A percentile compares a stretch with the other conserved stretches of the same genome.
Evolutionary conservation across 2,329 filamentous ascomycete species (phyloP).

Genomic region (Penicillium corylophilum): DNA sequence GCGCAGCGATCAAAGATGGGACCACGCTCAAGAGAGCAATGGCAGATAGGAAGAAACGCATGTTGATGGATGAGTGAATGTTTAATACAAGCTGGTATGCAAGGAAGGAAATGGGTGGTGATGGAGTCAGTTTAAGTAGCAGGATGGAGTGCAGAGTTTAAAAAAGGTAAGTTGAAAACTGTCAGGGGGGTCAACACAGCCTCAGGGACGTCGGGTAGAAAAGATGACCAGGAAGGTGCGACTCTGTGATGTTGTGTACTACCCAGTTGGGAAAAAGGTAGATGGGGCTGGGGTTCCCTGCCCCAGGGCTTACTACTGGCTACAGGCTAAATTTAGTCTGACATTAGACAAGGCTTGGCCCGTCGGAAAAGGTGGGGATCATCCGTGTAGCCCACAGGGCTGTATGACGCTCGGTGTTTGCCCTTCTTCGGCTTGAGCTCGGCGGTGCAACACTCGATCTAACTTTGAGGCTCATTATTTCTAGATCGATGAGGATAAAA

Average conservation of each 20-base stretch:
- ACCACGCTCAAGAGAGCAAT: constrained; percentile 7
- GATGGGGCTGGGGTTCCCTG: background rate
- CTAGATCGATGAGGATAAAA: no score
- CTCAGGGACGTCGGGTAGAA: background rate
- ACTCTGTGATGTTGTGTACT: background rate
- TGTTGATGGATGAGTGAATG: constrained; percentile 3
- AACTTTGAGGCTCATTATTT: no score
- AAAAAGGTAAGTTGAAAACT: background rate
- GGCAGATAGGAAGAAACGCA: constrained; percentile 9
- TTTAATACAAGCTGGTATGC: background rate
- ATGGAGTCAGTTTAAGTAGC: background rate
- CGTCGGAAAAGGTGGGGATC: background rate
- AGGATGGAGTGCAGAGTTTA: background rate
- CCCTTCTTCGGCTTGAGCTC: no score
- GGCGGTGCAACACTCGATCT: no score
- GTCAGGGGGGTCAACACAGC: background rate
- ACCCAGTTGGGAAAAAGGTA: background rate
- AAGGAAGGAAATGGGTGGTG: background rate
- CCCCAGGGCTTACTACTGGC: background rate
- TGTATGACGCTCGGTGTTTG: background rate
- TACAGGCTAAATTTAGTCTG: background rate
- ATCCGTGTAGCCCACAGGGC: background rate
- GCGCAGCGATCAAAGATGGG: constrained; percentile 6
- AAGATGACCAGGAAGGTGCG: background rate
- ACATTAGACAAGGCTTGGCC: background rate